These are phyloP conservation scores for Solanum neorickii DNA, from an alignment of 257 asterid genomes.

Conservation along the genomic window DNA sequence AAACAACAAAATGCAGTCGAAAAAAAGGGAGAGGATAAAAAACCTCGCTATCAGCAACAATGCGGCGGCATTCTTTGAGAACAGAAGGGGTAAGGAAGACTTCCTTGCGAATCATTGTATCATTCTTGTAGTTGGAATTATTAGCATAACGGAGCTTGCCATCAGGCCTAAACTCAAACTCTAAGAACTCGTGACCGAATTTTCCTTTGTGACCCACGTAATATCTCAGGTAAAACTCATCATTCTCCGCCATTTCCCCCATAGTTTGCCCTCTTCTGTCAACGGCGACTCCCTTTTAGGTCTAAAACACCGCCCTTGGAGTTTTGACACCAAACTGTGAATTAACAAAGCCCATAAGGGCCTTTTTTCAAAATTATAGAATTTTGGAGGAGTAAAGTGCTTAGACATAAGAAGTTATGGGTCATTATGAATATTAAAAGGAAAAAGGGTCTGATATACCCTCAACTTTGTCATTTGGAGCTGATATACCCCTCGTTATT, in stretches of 20 bases:
- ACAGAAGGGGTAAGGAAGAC: conserved; percentile 79
- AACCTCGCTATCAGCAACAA: conserved; percentile 79
- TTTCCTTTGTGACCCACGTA: conserved; percentile 95
- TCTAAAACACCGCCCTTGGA: neutral
- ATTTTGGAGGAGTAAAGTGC: neutral
- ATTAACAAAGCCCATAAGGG: neutral
- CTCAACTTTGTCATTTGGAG: no score
- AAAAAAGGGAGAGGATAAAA: neutral
- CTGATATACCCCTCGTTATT: no score
- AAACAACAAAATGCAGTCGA: neutral
- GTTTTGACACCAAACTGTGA: neutral
- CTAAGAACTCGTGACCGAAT: conserved; percentile 90
- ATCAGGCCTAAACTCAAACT: conserved; percentile 89
- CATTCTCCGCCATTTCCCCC: conserved; percentile 43
- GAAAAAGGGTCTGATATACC: no score
- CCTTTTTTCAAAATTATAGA: neutral
- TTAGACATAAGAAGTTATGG: neutral
- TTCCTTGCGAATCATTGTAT: conserved; percentile 97
- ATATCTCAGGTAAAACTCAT: conserved; percentile 83
- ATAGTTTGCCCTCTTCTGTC: conserved; percentile 3
- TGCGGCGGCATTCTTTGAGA: conserved; percentile 94
- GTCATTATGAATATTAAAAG: neutral
- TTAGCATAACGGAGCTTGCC: conserved; percentile 96
- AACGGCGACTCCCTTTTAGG: neutral
- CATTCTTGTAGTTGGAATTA: conserved; percentile 96